phyloP scores from a whole-genome alignment of 176 grass and related monocot genomes.

The Rhynchospora tenuis region DNA sequence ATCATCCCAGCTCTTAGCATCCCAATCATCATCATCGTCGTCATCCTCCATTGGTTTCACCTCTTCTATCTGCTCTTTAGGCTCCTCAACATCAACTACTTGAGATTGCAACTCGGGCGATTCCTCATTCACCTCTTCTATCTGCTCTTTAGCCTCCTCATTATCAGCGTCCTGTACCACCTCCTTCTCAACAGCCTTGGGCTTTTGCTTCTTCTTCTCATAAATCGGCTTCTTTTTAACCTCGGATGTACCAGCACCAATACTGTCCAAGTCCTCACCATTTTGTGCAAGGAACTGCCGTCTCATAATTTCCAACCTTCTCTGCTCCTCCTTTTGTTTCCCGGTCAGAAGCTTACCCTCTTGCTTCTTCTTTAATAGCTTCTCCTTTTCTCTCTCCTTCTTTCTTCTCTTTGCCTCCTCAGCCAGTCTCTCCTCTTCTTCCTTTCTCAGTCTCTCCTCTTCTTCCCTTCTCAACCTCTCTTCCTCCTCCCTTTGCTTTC shows the following conservation, averaged over 20 bases:
- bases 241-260: slow-evolving; percentile 28
- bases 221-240: slow-evolving; percentile 86
- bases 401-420: slow-evolving; percentile 88
- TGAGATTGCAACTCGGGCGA: slow-evolving; percentile 50
- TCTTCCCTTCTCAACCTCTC: slow-evolving; percentile 74
- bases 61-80: slow-evolving; percentile 51
- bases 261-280: slow-evolving; percentile 47
- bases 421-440: slow-evolving; percentile 63
- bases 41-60: slow-evolving; percentile 36
- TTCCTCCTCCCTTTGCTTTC: slow-evolving; percentile 71
- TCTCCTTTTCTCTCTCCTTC: slow-evolving; percentile 89
- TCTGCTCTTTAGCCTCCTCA: no score
- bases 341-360: slow-evolving; percentile 84
- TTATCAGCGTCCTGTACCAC: slow-evolving; percentile 48
- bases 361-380: slow-evolving; percentile 72
- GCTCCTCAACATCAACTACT: slow-evolving; percentile 56
- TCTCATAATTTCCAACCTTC: slow-evolving; percentile 85
- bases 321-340: slow-evolving; percentile 89
- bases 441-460: slow-evolving; percentile 48
- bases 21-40: slow-evolving; percentile 86
- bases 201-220: slow-evolving; percentile 73
- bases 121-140: slow-evolving; percentile 62
- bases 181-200: slow-evolving; percentile 30
- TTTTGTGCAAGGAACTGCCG: slow-evolving; percentile 80
- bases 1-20: slow-evolving; percentile 98